Conservation (phyloP, 2,329 filamentous ascomycete species). For the Aaosphaeria pasadenensis region DNA sequence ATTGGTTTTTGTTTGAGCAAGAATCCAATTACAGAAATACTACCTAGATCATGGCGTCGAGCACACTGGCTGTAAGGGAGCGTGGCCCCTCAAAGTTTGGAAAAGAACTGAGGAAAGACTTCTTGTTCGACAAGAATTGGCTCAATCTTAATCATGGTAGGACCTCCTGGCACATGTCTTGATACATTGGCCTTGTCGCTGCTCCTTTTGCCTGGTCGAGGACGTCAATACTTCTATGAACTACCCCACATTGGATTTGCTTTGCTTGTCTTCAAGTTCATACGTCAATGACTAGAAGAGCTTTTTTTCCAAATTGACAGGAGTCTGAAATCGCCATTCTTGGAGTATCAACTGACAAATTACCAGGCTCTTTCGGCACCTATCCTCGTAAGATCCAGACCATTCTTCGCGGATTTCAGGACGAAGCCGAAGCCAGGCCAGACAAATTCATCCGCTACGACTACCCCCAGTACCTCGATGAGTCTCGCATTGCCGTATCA, state of each 20-base stretch:
- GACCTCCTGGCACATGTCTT: not conserved
- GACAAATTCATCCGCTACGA: constrained; percentile 75
- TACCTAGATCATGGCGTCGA: constrained; percentile 1
- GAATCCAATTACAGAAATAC: no score
- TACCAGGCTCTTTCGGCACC: constrained; percentile 71
- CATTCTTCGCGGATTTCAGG: constrained; percentile 63
- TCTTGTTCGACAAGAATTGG: constrained; percentile 66
- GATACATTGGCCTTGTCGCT: no score
- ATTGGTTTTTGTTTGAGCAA: no score
- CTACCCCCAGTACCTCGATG: constrained; percentile 61
- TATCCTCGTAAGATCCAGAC: constrained; percentile 63
- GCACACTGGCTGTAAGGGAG: not conserved
- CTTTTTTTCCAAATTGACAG: not conserved
- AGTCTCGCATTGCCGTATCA: constrained; percentile 59
- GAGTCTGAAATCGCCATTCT: no score
- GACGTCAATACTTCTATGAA: no score
- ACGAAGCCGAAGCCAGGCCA: constrained; percentile 63
- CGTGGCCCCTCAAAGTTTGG: constrained; percentile 42
- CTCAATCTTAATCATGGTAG: constrained; percentile 77
- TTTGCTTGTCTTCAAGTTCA: not conserved
- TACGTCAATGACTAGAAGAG: not conserved
- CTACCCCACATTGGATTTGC: not conserved
- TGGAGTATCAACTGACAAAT: not conserved
- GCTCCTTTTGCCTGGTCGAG: no score
- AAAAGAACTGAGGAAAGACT: constrained; percentile 58